Evolutionary conservation across 768 basidiomycete species (phyloP).

Genomic region (Sporobolomyces phaffii): DNA sequence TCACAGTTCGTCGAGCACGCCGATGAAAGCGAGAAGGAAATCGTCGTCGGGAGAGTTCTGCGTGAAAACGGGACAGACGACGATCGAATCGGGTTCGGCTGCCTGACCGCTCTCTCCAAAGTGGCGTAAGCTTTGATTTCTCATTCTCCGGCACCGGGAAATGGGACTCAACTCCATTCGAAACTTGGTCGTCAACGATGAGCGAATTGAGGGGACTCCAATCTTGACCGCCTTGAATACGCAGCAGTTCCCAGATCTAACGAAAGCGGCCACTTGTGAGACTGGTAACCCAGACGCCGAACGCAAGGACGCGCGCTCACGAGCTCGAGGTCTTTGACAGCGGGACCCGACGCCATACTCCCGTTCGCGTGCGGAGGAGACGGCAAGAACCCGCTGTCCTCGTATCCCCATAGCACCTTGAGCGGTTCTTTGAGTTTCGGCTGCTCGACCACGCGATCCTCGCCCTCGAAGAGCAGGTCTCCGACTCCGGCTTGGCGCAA

Average conservation of each 20-base stretch:
- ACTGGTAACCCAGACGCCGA: no score
- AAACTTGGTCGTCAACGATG: conserved; percentile 24
- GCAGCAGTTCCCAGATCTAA: conserved; percentile 28
- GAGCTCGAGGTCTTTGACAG: conserved; percentile 29
- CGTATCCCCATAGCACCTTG: conserved; percentile 21
- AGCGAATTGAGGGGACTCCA: conserved; percentile 13
- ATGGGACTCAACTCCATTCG: conserved; percentile 13
- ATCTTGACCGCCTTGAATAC: background rate
- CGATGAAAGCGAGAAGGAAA: conserved; percentile 33
- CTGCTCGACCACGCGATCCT: background rate
- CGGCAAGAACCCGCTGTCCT: conserved; percentile 18
- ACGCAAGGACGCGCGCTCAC: conserved; percentile 6
- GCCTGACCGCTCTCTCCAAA: no score
- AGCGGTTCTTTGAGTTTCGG: conserved; percentile 8
- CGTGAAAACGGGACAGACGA: conserved; percentile 23
- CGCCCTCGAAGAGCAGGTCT: conserved; percentile 18
- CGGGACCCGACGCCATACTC: background rate
- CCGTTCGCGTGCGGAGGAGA: conserved; percentile 3
- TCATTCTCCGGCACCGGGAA: no score
- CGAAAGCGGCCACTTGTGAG: background rate
- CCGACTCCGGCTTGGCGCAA: conserved; percentile 19
- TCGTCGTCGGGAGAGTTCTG: conserved; percentile 21
- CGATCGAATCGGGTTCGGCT: conserved; percentile 26
- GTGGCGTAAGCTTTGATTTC: no score
- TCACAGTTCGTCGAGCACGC: conserved; percentile 31